Conservation (phyloP, 163 green algal genomes). For the Scenedesmus sp. region DNA sequence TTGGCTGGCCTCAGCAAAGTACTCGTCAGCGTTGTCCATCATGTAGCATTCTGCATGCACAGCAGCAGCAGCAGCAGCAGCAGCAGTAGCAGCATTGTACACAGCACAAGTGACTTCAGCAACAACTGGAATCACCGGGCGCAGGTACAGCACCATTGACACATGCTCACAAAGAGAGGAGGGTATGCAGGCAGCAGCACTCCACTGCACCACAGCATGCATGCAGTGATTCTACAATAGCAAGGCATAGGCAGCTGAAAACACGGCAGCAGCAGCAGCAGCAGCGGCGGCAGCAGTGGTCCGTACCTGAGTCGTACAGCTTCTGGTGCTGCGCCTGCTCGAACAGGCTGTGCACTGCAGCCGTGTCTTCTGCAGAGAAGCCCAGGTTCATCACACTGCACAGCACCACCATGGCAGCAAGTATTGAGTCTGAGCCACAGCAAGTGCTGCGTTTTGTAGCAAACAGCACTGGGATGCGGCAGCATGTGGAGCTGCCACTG, state of each 20-base stretch:
- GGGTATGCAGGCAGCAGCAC: neutral
- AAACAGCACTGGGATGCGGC: no score
- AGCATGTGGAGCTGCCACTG: no score
- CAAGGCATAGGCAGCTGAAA: neutral
- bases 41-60: slow-evolving; percentile 69
- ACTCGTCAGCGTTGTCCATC: slow-evolving; percentile 84
- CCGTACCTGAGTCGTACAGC: slow-evolving; percentile 47
- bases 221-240: no score
- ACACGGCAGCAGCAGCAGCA: neutral
- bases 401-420: neutral
- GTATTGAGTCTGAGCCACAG: neutral
- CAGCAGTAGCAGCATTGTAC: neutral
- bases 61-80: neutral
- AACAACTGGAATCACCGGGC: neutral
- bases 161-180: neutral
- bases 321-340: slow-evolving; percentile 35
- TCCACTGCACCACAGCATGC: neutral
- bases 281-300: neutral
- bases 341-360: slow-evolving; percentile 31
- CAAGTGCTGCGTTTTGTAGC: no score
- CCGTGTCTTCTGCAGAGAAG: slow-evolving; percentile 21
- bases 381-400: slow-evolving; percentile 75
- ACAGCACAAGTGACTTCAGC: neutral
- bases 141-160: neutral
- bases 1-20: slow-evolving; percentile 84